Conservation (phyloP, 345 rosid genomes). For the Citrus maxima region DNA sequence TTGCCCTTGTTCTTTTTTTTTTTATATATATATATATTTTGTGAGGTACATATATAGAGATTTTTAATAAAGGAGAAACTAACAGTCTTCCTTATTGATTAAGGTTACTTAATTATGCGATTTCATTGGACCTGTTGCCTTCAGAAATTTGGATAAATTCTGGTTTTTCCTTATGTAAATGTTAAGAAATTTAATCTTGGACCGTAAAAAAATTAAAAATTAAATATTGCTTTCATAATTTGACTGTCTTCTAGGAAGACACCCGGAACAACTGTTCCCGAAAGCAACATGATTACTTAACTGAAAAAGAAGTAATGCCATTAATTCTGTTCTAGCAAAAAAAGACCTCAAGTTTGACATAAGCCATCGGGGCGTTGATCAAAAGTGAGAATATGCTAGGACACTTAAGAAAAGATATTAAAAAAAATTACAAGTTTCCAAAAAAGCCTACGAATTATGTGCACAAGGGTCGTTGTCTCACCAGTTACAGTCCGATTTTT, state of each 20-base stretch:
- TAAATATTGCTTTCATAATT: neutral
- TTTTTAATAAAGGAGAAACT: too few relatives aligned
- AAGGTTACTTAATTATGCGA: too few relatives aligned
- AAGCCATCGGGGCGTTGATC: neutral
- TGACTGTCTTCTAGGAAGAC: neutral
- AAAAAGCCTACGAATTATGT: neutral
- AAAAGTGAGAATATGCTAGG: neutral
- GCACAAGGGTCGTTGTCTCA: conserved; percentile 6
- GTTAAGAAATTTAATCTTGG: too few relatives aligned
- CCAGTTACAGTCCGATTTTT: neutral
- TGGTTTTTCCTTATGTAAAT: too few relatives aligned
- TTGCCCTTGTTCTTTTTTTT: too few relatives aligned
- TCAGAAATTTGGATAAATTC: too few relatives aligned
- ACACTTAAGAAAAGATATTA: neutral
- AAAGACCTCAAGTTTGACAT: neutral
- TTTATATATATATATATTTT: too few relatives aligned
- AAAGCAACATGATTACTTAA: neutral
- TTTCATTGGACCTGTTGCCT: too few relatives aligned
- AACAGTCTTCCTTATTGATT: too few relatives aligned
- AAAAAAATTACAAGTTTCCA: neutral
- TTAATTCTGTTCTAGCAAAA: neutral
- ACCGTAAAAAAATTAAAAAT: neutral
- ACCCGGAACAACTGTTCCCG: neutral
- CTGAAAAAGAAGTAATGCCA: neutral
- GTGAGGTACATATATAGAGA: too few relatives aligned